phyloP scores from a whole-genome alignment of 2,329 filamentous ascomycete genomes.

The Ampelomyces quisqualis region DNA sequence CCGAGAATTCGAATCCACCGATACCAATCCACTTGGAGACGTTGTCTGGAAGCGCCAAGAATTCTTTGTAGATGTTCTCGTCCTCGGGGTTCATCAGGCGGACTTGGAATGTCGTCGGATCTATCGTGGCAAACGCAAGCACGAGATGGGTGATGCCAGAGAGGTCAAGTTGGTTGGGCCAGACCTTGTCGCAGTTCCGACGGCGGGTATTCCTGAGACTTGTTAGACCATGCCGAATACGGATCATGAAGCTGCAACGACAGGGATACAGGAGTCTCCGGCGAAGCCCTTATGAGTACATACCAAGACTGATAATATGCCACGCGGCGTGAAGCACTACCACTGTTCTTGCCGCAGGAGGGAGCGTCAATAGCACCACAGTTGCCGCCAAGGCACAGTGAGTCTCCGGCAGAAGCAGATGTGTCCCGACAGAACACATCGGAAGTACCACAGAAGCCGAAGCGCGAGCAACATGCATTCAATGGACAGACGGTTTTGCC shows the following conservation, averaged over 20 bases:
- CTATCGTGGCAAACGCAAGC: slow-evolving; percentile 47
- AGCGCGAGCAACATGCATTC: slow-evolving; percentile 34
- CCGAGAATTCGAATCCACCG: slow-evolving; percentile 45
- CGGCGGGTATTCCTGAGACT: slow-evolving; percentile 18
- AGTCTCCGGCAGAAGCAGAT: neutral
- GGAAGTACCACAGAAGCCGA: slow-evolving; percentile 43
- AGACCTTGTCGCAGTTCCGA: slow-evolving; percentile 23
- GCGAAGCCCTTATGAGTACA: too few relatives aligned
- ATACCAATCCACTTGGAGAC: slow-evolving; percentile 30
- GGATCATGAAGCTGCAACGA: too few relatives aligned
- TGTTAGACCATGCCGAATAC: slow-evolving; percentile 1
- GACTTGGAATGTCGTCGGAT: slow-evolving; percentile 38
- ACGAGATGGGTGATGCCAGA: slow-evolving; percentile 28
- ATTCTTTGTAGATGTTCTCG: slow-evolving; percentile 20
- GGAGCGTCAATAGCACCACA: neutral
- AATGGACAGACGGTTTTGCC: slow-evolving; percentile 10
- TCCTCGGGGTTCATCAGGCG: slow-evolving; percentile 15
- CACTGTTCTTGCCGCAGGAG: slow-evolving; percentile 16
- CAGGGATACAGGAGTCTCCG: too few relatives aligned
- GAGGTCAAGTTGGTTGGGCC: slow-evolving; percentile 23
- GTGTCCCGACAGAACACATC: slow-evolving; percentile 20
- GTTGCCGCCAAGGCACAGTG: neutral
- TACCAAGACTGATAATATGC: slow-evolving; percentile 27
- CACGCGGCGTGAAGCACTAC: slow-evolving; percentile 16
- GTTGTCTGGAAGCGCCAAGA: slow-evolving; percentile 14